Conservation (phyloP, 768 basidiomycete genomes). For the Floccularia luteovirens region DNA sequence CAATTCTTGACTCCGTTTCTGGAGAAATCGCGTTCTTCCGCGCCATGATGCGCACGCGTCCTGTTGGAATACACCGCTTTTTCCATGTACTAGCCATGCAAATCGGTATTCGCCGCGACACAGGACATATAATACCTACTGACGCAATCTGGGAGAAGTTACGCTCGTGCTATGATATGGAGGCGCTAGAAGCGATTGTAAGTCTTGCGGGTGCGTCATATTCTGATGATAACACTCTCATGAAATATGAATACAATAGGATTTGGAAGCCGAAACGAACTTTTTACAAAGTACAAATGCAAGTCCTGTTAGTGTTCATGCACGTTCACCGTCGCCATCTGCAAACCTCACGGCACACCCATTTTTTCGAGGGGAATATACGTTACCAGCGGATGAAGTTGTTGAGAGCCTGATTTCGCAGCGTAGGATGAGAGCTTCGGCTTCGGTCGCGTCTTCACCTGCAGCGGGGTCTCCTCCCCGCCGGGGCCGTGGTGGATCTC, state of each 20-base stretch:
- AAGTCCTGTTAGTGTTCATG: conserved; percentile 16
- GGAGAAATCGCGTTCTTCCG: conserved; percentile 86
- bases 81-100: conserved; percentile 77
- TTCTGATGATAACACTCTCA: not conserved
- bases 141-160: conserved; percentile 67
- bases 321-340: conserved; percentile 61
- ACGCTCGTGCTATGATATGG: conserved; percentile 63
- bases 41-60: conserved; percentile 73
- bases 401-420: conserved; percentile 53
- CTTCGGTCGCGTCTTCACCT: conserved; percentile 52
- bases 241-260: conserved; percentile 4
- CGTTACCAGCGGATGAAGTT: conserved; percentile 49
- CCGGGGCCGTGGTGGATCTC: conserved; percentile 12
- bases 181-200: conserved; percentile 65
- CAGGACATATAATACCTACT: conserved; percentile 23
- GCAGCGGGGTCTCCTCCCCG: conserved; percentile 12
- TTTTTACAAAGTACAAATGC: conserved; percentile 33
- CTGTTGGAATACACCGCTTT: conserved; percentile 76
- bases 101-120: conserved; percentile 64
- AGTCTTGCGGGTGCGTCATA: conserved; percentile 15
- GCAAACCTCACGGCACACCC: conserved; percentile 65
- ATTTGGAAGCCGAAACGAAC: conserved; percentile 28
- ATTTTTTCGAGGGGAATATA: conserved; percentile 67
- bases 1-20: conserved; percentile 62
- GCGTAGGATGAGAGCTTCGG: conserved; percentile 58